phyloP scores from a whole-genome alignment of 1,139 yeast genomes.

The Zygosaccharomyces sapae region DNA sequence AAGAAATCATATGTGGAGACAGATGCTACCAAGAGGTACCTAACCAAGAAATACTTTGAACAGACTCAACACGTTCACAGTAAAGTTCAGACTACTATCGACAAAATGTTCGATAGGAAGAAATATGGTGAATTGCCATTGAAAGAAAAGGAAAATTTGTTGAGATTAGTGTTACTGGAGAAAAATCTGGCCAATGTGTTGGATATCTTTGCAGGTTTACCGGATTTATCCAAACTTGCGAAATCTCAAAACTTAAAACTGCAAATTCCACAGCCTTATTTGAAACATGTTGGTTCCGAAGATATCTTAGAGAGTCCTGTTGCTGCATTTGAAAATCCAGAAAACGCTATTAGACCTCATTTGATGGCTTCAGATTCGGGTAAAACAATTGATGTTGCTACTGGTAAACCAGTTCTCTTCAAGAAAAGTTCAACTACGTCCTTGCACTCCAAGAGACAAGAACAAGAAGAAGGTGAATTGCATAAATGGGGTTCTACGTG shows the following conservation, averaged over 20 bases:
- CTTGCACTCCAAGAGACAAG: constrained; percentile 58
- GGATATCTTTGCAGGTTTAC: constrained; percentile 44
- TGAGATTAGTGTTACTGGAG: constrained; percentile 60
- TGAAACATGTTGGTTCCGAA: constrained; percentile 28
- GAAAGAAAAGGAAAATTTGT: constrained; percentile 65
- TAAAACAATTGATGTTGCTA: constrained; percentile 58
- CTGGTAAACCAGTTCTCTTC: constrained; percentile 68
- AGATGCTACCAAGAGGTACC: constrained; percentile 40
- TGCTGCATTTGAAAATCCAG: constrained; percentile 14
- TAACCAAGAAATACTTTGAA: constrained; percentile 46
- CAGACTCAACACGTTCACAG: constrained; percentile 50
- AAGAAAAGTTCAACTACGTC: constrained; percentile 64
- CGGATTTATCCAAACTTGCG: constrained; percentile 15
- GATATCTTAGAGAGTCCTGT: constrained; percentile 17
- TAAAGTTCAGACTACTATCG: constrained; percentile 60
- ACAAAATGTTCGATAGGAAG: constrained; percentile 55
- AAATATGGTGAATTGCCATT: constrained; percentile 52
- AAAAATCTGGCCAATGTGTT: constrained; percentile 62
- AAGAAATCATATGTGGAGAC: constrained; percentile 29
- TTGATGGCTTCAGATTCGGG: constrained; percentile 63
- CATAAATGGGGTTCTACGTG: constrained; percentile 73
- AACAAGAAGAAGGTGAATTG: constrained; percentile 87
- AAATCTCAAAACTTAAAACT: constrained; percentile 14
- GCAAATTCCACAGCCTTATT: constrained; percentile 11
- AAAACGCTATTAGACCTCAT: constrained; percentile 45